Base-by-base conservation (phyloP, 345 rosid genomes). In the Salix brachista region DNA sequence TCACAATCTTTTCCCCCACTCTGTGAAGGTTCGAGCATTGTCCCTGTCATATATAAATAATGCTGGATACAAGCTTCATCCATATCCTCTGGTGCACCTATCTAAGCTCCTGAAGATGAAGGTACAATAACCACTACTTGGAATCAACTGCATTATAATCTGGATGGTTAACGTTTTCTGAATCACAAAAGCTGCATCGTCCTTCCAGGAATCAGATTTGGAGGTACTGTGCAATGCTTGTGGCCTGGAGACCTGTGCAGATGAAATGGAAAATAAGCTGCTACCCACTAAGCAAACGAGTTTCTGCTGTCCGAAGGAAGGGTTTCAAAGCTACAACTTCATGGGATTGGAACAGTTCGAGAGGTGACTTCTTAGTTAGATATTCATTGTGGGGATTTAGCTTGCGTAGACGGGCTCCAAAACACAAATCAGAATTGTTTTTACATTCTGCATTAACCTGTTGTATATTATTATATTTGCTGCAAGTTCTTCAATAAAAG, bases 51-150 rank as follows among this genome's bases (percentile, higher is more conserved):
- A 85, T 80, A 86, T 95, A 75, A 90, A 95, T 78, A 87, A 74
- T 82, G 87, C 86, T 36, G 84, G 97, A 82, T 95, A 95, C 86
- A 92, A 92, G 89, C 97, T 92, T 84, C 97, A 95, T 79, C 99
- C 99, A 1, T 95, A 90, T 86, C 95, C 96, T 46, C 75, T 92
- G 71, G 13, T 67, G 1, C 89, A 76, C 36, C 69, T 94, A 72
- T 92, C 99, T 32, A 84, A 83, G 69, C 84, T 88, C 52, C 78
- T 94, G 86, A 82, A 81, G 85, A 90, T 95, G 97, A 84, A 87
- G 94, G 97, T 91, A 84, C 46, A 56, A 8, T 41, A 66, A 37
- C 68, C 50, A 65, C 17, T 11, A 9, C 61, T 19, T 62, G 50
- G 26, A 54, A 62, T 39, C 72, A 64, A 26, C 61, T 44, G 62